Evolutionary conservation across 176 grass and related monocot species (phyloP).

Genomic region (Phyllostachys edulis): DNA sequence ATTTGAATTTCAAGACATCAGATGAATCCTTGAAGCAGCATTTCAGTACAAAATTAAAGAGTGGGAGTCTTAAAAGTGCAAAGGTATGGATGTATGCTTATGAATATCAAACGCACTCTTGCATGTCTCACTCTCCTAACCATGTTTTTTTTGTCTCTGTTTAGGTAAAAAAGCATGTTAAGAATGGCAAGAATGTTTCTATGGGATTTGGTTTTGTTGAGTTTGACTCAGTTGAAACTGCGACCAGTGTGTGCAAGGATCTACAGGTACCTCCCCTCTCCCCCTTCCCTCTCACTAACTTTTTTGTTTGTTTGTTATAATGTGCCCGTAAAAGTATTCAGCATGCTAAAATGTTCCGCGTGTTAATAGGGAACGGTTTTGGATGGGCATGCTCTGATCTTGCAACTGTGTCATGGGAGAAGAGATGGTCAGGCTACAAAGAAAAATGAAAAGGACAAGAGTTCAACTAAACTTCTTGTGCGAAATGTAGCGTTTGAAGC

Average conservation of each 20-base stretch:
- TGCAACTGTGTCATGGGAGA: constrained; percentile 88
- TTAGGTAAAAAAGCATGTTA: constrained; percentile 88
- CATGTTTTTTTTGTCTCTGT: constrained; percentile 4
- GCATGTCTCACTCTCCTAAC: constrained; percentile 25
- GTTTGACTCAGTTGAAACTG: constrained; percentile 92
- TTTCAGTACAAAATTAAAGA: constrained; percentile 77
- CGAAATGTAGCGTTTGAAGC: constrained; percentile 96
- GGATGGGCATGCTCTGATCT: constrained; percentile 92
- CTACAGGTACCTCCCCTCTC: constrained; percentile 52
- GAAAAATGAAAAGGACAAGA: constrained; percentile 75
- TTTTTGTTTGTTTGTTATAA: constrained; percentile 13
- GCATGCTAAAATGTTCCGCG: not conserved
- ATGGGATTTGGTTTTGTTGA: constrained; percentile 98
- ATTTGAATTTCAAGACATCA: constrained; percentile 89
- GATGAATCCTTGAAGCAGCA: constrained; percentile 83
- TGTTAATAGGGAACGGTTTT: constrained; percentile 75
- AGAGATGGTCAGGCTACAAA: constrained; percentile 54
- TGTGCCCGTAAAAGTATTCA: constrained; percentile 6
- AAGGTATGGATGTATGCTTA: constrained; percentile 56
- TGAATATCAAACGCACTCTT: not conserved
- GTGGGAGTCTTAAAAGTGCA: constrained; percentile 70
- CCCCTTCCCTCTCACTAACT: not conserved
- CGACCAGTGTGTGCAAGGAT: constrained; percentile 83
- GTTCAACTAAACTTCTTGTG: constrained; percentile 89
- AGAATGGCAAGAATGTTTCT: constrained; percentile 86